These are phyloP conservation scores for Erodium chrysanthum DNA, from an alignment of 441 rosid genomes.

Conservation along the genomic window DNA sequence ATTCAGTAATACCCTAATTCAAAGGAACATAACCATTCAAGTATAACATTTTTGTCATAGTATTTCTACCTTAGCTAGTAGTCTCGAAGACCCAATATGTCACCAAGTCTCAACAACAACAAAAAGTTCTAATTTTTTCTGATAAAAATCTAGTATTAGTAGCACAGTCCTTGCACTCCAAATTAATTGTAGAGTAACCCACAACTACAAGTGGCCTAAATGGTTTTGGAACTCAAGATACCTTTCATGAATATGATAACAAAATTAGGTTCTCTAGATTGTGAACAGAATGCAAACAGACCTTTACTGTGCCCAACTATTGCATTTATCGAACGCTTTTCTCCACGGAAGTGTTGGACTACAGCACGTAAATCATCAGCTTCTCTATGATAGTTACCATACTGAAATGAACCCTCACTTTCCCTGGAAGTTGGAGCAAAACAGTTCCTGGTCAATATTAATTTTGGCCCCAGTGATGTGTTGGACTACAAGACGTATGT, in stretches of 20 bases:
- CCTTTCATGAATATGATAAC: neutral
- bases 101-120: too few species aligned
- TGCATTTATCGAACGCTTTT: slow-evolving; percentile 34
- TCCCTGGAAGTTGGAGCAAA: slow-evolving; percentile 36
- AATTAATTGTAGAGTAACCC: too few species aligned
- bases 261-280: neutral
- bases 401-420: slow-evolving; percentile 77
- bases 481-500: neutral
- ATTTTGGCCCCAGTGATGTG: too few species aligned
- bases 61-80: too few species aligned
- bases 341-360: slow-evolving; percentile 36
- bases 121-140: too few species aligned
- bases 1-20: neutral
- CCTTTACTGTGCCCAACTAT: slow-evolving; percentile 89
- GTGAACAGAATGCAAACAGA: slow-evolving; percentile 12
- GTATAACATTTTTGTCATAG: too few species aligned
- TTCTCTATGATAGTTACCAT: slow-evolving; percentile 74
- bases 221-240: too few species aligned
- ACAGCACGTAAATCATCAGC: slow-evolving; percentile 62
- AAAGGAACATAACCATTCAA: too few species aligned
- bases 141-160: too few species aligned
- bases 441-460: neutral
- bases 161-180: too few species aligned
- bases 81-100: too few species aligned
- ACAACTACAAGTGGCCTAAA: too few species aligned